Base-by-base conservation (phyloP, 2,329 filamentous ascomycete species). In the Cladophialophora bantiana region DNA sequence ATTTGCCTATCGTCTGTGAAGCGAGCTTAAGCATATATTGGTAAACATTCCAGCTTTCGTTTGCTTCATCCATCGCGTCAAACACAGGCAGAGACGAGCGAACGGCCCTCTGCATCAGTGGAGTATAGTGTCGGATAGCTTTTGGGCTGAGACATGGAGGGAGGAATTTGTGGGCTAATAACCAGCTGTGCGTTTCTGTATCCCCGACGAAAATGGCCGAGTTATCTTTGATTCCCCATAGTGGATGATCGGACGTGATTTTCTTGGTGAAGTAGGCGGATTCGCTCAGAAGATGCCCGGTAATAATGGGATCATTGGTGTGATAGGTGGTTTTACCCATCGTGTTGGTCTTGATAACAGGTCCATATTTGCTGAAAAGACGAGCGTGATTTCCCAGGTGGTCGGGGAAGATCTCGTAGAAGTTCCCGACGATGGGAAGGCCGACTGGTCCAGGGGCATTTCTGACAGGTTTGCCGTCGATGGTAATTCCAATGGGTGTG, bases 121-220 rank as follows among this genome's bases (percentile, higher is more conserved):
- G 85, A 0, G 85, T 82, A 67, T 89, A 89, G 70, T 89, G 87
- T 0, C 84, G 79, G 4, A 89, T 85, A 0, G 87, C 87, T 72
- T 86, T 88, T 36, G 86, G 86, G 0, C 83, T 82, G 10, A 89
- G 77, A 0, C 85, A 83, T 0, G 87, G 86, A 0, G 87, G 85
- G 0, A 89, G 70, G 74, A 88, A 89, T 73, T 89, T 89, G 78
- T 89, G 88, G 0, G 83, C 82, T 0, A 82, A 62, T 50, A 73
- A 77, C 75, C 76, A 79, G 20, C 48, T 40, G 20, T 59, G 66
- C 31, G 36, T 42, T n/a, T 68, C 31, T 10, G 60, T 68, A 56
- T 78, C 77, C 4, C 74, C 73, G 0, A 77, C 62, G 64, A 78
- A 78, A 32, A 78, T 66, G 10, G 76, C 77, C 2, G 68, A 52